Evolutionary conservation across 768 basidiomycete species (phyloP).

Genomic region (Mycena olivaceomarginata): DNA sequence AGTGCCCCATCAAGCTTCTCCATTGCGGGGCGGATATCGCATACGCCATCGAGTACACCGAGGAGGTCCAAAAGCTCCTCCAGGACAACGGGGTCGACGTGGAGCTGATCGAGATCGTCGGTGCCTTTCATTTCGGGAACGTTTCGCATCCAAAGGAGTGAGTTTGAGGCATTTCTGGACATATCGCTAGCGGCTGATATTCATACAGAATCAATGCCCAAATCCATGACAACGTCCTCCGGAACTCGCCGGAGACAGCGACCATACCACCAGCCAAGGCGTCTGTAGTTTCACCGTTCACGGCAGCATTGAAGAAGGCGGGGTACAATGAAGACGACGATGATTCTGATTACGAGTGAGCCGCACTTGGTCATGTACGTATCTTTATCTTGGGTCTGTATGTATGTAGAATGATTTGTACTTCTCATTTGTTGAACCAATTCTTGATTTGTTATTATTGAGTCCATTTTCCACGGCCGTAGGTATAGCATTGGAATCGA

Average conservation of each 20-base stretch:
- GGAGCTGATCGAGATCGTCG: constrained; percentile 36
- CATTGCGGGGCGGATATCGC: constrained; percentile 52
- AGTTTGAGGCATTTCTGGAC: background rate
- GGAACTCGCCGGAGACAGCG: constrained; percentile 27
- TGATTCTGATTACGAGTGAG: constrained; percentile 36
- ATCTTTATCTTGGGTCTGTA: background rate
- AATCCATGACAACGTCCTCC: constrained; percentile 34
- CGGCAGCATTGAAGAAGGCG: constrained; percentile 37
- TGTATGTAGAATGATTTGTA: background rate
- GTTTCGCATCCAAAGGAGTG: constrained; percentile 43
- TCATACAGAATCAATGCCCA: constrained; percentile 29
- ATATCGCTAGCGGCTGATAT: constrained; percentile 5
- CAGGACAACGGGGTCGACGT: constrained; percentile 45
- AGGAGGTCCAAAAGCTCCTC: constrained; percentile 45
- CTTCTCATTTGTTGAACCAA: constrained; percentile 35
- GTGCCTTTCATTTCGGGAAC: constrained; percentile 47
- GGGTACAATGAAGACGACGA: constrained; percentile 36
- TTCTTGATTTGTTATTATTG: constrained; percentile 71
- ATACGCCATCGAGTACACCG: constrained; percentile 40
- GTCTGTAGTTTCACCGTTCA: constrained; percentile 40
- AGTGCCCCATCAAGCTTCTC: constrained; percentile 47
- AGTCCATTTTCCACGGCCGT: constrained; percentile 77
- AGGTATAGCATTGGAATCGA: constrained; percentile 72
- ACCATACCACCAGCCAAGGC: constrained; percentile 33
- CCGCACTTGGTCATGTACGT: background rate